Conservation (phyloP, 2,329 filamentous ascomycete species). For the Trichoderma asperellum region DNA sequence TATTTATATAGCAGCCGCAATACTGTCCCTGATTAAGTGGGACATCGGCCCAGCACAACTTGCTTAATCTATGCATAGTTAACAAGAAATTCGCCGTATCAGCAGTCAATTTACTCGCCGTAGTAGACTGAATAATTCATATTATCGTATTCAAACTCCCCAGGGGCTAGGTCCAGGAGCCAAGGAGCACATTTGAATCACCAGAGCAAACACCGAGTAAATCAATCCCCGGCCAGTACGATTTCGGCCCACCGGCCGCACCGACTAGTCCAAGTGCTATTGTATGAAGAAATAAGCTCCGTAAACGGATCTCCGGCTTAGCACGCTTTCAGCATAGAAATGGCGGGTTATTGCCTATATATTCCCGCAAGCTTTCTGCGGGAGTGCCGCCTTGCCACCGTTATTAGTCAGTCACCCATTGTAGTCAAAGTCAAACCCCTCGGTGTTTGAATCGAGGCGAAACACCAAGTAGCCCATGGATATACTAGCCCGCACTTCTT, state of each 20-base stretch:
- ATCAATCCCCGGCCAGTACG: background rate
- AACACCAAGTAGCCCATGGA: background rate
- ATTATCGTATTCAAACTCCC: background rate
- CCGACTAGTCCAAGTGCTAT: background rate
- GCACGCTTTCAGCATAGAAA: background rate
- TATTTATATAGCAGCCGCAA: background rate
- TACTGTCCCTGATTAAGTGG: background rate
- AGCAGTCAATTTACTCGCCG: background rate
- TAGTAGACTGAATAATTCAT: background rate
- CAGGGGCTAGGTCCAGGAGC: background rate
- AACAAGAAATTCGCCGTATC: too few species aligned
- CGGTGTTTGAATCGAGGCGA: background rate
- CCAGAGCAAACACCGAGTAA: background rate
- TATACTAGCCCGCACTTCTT: background rate
- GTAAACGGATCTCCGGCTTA: conserved; percentile 8
- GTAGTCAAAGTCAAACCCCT: background rate
- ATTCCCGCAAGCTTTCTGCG: conserved; percentile 3
- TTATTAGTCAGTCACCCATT: background rate
- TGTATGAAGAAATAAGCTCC: conserved; percentile 8
- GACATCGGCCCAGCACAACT: background rate
- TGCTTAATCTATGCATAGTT: background rate
- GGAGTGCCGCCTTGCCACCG: background rate
- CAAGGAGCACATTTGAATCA: background rate
- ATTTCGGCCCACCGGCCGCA: background rate
- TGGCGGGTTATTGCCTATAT: background rate